These are phyloP conservation scores for Daldinia bambusicola DNA, from an alignment of 495 filamentous ascomycete species.

Conservation along the genomic window DNA sequence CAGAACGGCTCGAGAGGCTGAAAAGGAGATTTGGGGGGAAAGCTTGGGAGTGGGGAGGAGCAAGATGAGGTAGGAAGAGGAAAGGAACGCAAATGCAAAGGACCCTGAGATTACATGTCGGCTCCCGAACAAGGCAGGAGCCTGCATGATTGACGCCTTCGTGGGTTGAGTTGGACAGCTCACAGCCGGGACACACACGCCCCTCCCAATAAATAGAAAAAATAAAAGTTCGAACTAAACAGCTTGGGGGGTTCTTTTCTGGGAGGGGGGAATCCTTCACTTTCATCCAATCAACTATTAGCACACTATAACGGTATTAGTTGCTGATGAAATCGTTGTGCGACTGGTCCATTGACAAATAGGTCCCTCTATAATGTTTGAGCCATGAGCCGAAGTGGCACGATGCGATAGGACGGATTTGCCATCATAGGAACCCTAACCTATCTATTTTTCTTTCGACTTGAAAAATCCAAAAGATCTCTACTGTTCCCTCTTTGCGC, in stretches of 20 bases:
- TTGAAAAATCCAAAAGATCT: slow-evolving; percentile 7
- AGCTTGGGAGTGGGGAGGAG: neutral
- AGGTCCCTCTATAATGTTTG: slow-evolving; percentile 10
- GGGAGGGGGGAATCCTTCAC: slow-evolving; percentile 3
- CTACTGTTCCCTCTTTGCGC: neutral
- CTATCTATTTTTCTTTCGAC: no score
- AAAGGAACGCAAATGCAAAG: neutral
- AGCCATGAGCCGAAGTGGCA: slow-evolving; percentile 32
- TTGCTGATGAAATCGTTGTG: slow-evolving; percentile 17
- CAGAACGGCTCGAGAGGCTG: slow-evolving; percentile 5
- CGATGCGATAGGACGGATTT: slow-evolving; percentile 32
- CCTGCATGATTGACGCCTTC: slow-evolving; percentile 27
- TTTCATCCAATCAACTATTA: slow-evolving; percentile 27
- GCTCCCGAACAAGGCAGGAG: slow-evolving; percentile 25
- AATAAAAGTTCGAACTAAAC: neutral
- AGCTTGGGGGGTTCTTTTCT: slow-evolving; percentile 8
- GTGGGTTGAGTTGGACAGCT: slow-evolving; percentile 29
- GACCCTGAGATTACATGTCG: slow-evolving; percentile 18
- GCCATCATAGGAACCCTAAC: slow-evolving; percentile 6
- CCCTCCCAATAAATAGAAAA: slow-evolving; percentile 11
- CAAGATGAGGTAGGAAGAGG: neutral
- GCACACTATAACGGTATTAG: slow-evolving; percentile 4
- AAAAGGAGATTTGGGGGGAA: neutral
- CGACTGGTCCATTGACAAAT: slow-evolving; percentile 35
- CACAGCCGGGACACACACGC: slow-evolving; percentile 13